Percentiles rank a stretch among this genome's conserved stretches.
Conservation (phyloP, 176 grass and related monocot genomes). For the Ampelocalamus luodianensis region DNA sequence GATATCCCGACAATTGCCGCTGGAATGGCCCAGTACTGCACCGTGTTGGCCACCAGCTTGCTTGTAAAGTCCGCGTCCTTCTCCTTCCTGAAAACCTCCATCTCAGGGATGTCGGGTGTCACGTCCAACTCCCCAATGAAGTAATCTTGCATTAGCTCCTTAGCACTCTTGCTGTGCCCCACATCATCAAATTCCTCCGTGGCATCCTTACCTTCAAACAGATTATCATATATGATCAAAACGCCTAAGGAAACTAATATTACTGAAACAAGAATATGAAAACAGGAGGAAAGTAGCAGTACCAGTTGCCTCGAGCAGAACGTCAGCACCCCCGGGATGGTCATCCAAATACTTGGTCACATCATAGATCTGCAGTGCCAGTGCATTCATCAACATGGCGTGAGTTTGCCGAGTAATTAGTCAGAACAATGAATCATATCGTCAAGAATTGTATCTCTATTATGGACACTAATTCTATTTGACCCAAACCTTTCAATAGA, state of each 20-base stretch:
- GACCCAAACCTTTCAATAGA: neutral
- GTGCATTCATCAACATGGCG: neutral
- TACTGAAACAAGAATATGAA: neutral
- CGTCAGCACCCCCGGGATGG: constrained; percentile 87
- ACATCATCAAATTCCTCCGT: constrained; percentile 91
- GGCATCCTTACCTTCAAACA: constrained; percentile 78
- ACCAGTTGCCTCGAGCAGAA: constrained; percentile 66
- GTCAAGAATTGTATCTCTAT: neutral
- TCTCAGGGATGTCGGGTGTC: constrained; percentile 62
- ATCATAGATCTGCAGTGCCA: constrained; percentile 81
- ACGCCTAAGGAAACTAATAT: neutral
- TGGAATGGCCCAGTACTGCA: constrained; percentile 59
- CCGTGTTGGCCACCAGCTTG: constrained; percentile 39
- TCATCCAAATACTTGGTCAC: constrained; percentile 93
- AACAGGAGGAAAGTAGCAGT: constrained; percentile 8
- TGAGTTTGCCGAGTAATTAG: neutral
- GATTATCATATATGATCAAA: constrained; percentile 29
- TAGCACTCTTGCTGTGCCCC: constrained; percentile 73
- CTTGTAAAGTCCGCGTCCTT: constrained; percentile 45
- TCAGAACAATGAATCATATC: constrained; percentile 16
- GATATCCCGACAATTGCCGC: constrained; percentile 60
- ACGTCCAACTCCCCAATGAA: constrained; percentile 74
- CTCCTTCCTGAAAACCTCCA: constrained; percentile 69
- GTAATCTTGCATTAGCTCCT: constrained; percentile 77
- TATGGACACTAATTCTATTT: neutral